Conservation (phyloP, 1,139 yeast genomes). For the Saccharomyces hybrid region DNA sequence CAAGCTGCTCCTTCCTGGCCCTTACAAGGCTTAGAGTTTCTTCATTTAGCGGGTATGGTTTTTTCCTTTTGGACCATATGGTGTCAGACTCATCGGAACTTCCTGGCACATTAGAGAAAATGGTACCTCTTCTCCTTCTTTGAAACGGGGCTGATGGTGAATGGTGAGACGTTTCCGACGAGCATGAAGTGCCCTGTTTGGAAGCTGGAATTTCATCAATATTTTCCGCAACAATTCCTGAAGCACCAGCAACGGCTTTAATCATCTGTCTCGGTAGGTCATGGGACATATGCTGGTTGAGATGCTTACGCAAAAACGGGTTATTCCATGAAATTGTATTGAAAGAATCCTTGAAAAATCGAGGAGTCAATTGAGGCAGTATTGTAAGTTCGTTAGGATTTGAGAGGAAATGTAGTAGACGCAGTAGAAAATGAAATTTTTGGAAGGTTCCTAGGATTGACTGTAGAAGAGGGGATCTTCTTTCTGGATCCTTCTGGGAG, state of each 20-base stretch:
- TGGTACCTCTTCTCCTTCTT: background rate
- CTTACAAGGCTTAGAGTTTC: conserved; percentile 8
- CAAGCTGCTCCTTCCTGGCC: conserved; percentile 1
- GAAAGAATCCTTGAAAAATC: conserved; percentile 53
- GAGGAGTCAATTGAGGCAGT: conserved; percentile 57
- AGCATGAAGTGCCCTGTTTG: background rate
- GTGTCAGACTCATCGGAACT: background rate
- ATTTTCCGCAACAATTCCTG: background rate
- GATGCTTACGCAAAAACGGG: conserved; percentile 36
- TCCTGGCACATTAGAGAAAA: background rate
- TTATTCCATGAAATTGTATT: conserved; percentile 71
- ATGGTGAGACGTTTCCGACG: background rate
- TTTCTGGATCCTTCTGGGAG: background rate
- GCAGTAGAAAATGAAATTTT: background rate
- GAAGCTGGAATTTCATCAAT: background rate
- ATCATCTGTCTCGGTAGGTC: background rate
- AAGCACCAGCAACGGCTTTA: background rate
- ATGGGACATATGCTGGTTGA: background rate
- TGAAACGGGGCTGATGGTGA: background rate
- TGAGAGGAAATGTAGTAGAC: background rate
- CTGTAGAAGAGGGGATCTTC: background rate
- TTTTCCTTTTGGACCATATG: conserved; percentile 1
- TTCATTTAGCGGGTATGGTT: conserved; percentile 5
- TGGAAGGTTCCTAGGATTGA: background rate
- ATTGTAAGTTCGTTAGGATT: background rate